Conservation (phyloP, 495 filamentous ascomycete species). For the Penicillium bialowiezense region DNA sequence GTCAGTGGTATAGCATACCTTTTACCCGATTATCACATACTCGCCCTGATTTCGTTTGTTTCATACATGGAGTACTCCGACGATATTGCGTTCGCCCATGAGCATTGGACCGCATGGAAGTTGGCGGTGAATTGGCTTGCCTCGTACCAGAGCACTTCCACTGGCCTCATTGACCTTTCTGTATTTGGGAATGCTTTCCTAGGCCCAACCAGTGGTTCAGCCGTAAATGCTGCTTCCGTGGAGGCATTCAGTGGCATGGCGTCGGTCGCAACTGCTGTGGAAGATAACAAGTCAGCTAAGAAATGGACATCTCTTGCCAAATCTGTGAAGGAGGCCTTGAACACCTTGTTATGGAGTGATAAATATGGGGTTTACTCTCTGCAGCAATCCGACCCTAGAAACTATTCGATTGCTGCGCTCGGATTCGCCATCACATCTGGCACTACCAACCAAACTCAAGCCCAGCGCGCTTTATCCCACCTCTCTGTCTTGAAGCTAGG, state of each 20-base stretch:
- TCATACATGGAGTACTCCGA: not conserved
- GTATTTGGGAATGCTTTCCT: not conserved
- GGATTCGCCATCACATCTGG: conserved; percentile 4
- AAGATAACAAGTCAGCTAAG: not conserved
- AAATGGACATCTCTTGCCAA: not conserved
- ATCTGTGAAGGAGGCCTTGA: not conserved
- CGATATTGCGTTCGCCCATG: not conserved
- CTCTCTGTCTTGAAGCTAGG: not conserved
- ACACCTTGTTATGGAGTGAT: not conserved
- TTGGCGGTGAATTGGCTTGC: not conserved
- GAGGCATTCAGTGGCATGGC: not conserved
- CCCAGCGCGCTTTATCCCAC: not conserved
- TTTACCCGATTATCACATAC: conserved; percentile 5
- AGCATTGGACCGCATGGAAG: not conserved
- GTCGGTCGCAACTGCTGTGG: not conserved
- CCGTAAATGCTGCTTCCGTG: not conserved
- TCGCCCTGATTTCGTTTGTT: not conserved
- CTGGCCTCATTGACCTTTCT: not conserved
- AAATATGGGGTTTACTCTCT: not conserved
- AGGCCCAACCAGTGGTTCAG: not conserved
- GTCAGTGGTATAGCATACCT: not conserved
- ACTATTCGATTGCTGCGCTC: not conserved
- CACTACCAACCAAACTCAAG: not conserved
- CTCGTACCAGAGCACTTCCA: not conserved
- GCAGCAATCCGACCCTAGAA: not conserved